A percentile compares a stretch with the other conserved stretches of the same genome.
phyloP scores from a whole-genome alignment of 768 basidiomycete genomes.

The Tricholoma sp. region DNA sequence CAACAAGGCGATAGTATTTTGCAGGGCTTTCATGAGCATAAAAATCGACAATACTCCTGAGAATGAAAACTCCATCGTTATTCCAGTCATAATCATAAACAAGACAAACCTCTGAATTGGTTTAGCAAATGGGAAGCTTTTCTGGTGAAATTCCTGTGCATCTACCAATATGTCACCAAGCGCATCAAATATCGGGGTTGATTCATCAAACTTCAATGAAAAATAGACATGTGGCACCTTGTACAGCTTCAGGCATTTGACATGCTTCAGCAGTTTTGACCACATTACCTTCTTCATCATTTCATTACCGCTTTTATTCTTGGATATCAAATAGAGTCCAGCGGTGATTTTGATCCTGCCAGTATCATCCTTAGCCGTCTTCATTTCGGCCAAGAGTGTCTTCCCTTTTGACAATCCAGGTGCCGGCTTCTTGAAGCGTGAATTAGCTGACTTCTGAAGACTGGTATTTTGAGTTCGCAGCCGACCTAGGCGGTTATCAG shows the following conservation, averaged over 20 bases:
- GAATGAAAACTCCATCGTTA: background rate
- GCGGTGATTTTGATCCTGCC: background rate
- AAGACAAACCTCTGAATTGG: background rate
- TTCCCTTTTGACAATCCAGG: background rate
- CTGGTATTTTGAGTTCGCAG: conserved; percentile 1
- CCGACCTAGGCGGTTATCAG: background rate
- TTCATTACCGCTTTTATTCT: background rate
- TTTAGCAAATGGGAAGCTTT: background rate
- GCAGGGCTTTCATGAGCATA: background rate
- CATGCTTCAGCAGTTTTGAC: background rate
- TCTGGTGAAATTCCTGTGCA: background rate
- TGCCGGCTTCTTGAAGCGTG: conserved; percentile 17
- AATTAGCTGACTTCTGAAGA: conserved; percentile 3
- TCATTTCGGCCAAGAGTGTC: background rate
- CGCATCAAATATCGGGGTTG: background rate
- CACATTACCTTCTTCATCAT: background rate
- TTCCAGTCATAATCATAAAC: background rate
- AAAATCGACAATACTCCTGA: background rate
- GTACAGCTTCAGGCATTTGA: background rate
- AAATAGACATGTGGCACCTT: background rate
- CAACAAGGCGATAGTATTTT: background rate
- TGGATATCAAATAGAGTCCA: background rate
- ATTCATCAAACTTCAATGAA: background rate
- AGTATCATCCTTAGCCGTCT: background rate
- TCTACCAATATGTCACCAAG: background rate